phyloP scores from a whole-genome alignment of 768 basidiomycete genomes.

The Tremella mesenterica region DNA sequence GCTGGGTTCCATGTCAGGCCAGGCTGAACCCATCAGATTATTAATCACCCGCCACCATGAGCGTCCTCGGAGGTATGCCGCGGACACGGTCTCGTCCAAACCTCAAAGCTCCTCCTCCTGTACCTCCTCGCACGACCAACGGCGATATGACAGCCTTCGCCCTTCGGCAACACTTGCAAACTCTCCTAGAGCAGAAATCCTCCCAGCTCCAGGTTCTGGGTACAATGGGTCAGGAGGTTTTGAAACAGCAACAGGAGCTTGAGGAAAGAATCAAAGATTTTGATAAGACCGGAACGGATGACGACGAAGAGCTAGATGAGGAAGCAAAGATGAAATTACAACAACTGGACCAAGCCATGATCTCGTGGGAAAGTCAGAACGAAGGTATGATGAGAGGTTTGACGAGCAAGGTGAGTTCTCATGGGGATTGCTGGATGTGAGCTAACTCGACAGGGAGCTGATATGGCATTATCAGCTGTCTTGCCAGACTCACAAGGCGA shows the following conservation, averaged over 20 bases:
- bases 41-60: slow-evolving; percentile 4
- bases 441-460: slow-evolving; percentile 1
- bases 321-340: slow-evolving; percentile 28
- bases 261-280: slow-evolving; percentile 66
- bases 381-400: slow-evolving; percentile 36
- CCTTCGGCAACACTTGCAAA: slow-evolving; percentile 45
- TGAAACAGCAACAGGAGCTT: slow-evolving; percentile 85
- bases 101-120: slow-evolving; percentile 6
- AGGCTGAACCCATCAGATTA: not conserved
- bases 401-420: slow-evolving; percentile 29
- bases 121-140: slow-evolving; percentile 13
- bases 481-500: not conserved
- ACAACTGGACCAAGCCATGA: slow-evolving; percentile 37
- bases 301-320: slow-evolving; percentile 28
- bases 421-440: not conserved
- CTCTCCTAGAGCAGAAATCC: slow-evolving; percentile 78
- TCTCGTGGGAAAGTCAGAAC: slow-evolving; percentile 39
- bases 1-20: not conserved
- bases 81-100: slow-evolving; percentile 16
- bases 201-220: slow-evolving; percentile 85
- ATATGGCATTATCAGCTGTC: slow-evolving; percentile 51
- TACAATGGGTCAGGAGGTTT: slow-evolving; percentile 83
- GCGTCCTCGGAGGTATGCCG: slow-evolving; percentile 6
- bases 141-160: slow-evolving; percentile 16
- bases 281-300: slow-evolving; percentile 61